phyloP scores from a whole-genome alignment of 192 early-diverging fungal species.

The Thamnidium elegans region DNA sequence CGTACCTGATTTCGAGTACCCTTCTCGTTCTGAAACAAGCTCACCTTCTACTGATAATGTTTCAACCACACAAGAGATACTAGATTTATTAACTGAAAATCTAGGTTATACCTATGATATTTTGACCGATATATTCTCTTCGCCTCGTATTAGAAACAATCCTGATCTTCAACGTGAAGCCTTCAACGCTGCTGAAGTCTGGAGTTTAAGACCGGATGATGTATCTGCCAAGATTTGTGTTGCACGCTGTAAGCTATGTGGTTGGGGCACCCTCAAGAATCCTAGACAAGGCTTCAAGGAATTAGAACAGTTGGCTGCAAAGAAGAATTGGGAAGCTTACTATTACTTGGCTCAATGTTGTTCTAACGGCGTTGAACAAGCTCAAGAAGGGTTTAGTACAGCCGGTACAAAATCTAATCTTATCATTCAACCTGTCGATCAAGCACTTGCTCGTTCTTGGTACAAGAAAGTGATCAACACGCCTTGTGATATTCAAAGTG shows the following conservation, averaged over 20 bases:
- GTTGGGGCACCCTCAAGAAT: constrained; percentile 30
- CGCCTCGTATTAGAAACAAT: constrained; percentile 1
- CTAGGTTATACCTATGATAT: constrained; percentile 7
- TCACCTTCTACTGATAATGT: not conserved
- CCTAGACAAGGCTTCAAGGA: constrained; percentile 21
- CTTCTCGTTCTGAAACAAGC: not conserved
- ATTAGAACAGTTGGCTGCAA: constrained; percentile 19
- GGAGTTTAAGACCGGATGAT: constrained; percentile 9
- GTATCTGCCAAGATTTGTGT: constrained; percentile 25
- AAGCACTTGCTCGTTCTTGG: constrained; percentile 28
- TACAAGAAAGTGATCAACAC: constrained; percentile 13
- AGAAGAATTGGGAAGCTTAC: constrained; percentile 27
- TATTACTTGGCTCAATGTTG: constrained; percentile 34
- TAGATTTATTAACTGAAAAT: constrained; percentile 3
- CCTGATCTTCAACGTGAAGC: constrained; percentile 12
- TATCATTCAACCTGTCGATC: constrained; percentile 22
- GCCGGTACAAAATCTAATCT: not conserved
- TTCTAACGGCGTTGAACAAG: constrained; percentile 20
- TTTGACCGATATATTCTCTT: constrained; percentile 4
- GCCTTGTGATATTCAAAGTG: constrained; percentile 1
- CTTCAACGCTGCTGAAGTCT: constrained; percentile 8
- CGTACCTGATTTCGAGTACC: not conserved
- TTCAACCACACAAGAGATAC: not conserved
- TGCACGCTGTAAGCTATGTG: constrained; percentile 32
- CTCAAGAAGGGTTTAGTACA: not conserved